phyloP scores from a whole-genome alignment of 192 early-diverging fungal species.

The Rhizophagus sp. region DNA sequence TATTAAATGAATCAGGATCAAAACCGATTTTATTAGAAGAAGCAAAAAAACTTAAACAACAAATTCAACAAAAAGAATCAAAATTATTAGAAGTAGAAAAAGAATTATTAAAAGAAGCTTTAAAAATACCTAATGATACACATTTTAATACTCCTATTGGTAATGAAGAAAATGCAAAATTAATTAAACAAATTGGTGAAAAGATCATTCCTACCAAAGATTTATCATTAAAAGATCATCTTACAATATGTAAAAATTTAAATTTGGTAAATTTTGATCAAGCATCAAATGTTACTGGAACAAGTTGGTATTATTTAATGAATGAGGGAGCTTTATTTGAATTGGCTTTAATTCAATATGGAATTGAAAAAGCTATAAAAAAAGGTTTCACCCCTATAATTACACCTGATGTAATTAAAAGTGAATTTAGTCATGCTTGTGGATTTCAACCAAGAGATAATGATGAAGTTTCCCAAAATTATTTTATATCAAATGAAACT shows the following conservation, averaged over 20 bases:
- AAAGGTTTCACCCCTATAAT: slow-evolving; percentile 78
- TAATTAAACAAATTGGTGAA: slow-evolving; percentile 50
- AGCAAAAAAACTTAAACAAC: slow-evolving; percentile 62
- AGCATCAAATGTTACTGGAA: slow-evolving; percentile 77
- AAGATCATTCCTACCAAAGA: slow-evolving; percentile 31
- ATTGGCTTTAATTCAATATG: slow-evolving; percentile 84
- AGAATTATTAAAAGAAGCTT: slow-evolving; percentile 59
- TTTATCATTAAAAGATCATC: slow-evolving; percentile 58
- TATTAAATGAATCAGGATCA: background rate
- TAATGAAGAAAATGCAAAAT: slow-evolving; percentile 63
- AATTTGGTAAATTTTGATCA: slow-evolving; percentile 82
- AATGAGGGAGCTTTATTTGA: slow-evolving; percentile 88
- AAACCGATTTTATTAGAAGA: slow-evolving; percentile 36
- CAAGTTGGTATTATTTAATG: slow-evolving; percentile 84
- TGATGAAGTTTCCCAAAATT: slow-evolving; percentile 84
- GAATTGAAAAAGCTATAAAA: slow-evolving; percentile 69
- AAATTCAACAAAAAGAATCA: slow-evolving; percentile 53
- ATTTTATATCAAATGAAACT: slow-evolving; percentile 56
- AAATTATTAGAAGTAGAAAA: slow-evolving; percentile 51
- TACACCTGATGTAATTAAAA: slow-evolving; percentile 82
- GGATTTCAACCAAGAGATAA: slow-evolving; percentile 80
- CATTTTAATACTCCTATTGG: slow-evolving; percentile 76
- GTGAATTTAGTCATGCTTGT: slow-evolving; percentile 79
- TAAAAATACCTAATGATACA: slow-evolving; percentile 78
- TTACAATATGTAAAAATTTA: slow-evolving; percentile 62